Percentiles rank a stretch among this genome's conserved stretches.
Evolutionary conservation across 163 green algal species (phyloP).

Genomic region (Prototheca cutis): DNA sequence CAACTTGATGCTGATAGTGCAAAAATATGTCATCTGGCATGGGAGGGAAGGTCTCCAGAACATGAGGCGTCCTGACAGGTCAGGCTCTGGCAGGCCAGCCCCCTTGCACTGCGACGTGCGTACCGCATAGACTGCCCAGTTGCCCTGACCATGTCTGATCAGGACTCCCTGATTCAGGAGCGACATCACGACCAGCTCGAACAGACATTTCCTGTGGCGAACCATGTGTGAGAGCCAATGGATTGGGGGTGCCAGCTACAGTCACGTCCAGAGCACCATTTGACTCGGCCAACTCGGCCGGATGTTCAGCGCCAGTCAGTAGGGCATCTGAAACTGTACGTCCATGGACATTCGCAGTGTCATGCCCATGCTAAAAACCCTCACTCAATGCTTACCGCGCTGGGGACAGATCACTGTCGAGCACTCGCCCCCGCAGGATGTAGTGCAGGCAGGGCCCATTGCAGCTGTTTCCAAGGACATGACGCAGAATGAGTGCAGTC

Average conservation of each 20-base stretch:
- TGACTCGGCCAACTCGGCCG: no score
- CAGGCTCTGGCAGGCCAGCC: background rate
- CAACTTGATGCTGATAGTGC: no score
- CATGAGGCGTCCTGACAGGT: no score
- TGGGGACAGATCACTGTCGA: background rate
- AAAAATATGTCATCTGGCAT: background rate
- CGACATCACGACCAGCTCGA: slow-evolving; percentile 15
- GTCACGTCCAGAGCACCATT: no score
- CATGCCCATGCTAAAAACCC: no score
- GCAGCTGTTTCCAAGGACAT: background rate
- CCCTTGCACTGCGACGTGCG: background rate
- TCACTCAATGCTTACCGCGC: background rate
- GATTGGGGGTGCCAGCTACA: no score
- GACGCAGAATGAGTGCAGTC: background rate
- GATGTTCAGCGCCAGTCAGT: no score
- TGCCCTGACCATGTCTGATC: slow-evolving; percentile 14
- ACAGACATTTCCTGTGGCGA: slow-evolving; percentile 13
- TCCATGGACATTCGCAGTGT: background rate
- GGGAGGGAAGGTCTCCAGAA: no score
- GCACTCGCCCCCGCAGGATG: background rate
- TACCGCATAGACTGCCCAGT: slow-evolving; percentile 12
- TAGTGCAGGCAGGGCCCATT: background rate
- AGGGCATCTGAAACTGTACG: no score
- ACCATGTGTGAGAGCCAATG: no score
- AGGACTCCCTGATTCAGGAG: slow-evolving; percentile 21